These are phyloP conservation scores for Fusarium nelsonii DNA, from an alignment of 2,329 filamentous ascomycete species.

Conservation along the genomic window DNA sequence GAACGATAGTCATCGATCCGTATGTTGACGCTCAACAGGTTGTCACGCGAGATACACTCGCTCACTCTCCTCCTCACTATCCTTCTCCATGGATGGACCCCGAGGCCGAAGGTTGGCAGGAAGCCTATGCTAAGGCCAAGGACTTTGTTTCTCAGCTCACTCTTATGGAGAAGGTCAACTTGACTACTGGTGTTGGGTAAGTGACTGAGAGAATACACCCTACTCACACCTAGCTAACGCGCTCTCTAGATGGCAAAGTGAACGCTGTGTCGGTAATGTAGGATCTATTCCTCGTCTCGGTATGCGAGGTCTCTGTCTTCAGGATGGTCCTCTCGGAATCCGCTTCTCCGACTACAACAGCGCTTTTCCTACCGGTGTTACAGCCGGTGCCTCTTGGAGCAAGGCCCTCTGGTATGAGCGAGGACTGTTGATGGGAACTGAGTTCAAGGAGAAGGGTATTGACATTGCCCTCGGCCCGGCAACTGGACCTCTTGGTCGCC, in stretches of 20 bases:
- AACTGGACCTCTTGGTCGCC: slow-evolving; percentile 61
- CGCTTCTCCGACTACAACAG: slow-evolving; percentile 83
- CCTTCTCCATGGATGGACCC: slow-evolving; percentile 90
- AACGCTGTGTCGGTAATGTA: slow-evolving; percentile 81
- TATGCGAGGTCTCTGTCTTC: slow-evolving; percentile 81
- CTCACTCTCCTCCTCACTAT: slow-evolving; percentile 73
- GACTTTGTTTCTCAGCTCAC: slow-evolving; percentile 87
- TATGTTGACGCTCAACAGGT: slow-evolving; percentile 46
- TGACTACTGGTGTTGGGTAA: slow-evolving; percentile 90
- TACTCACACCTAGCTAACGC: not conserved
- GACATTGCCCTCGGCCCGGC: slow-evolving; percentile 74
- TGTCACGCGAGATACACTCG: slow-evolving; percentile 45
- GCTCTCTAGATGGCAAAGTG: slow-evolving; percentile 59
- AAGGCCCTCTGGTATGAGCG: slow-evolving; percentile 71
- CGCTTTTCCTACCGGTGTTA: slow-evolving; percentile 83
- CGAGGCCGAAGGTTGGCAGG: slow-evolving; percentile 76
- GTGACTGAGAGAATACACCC: slow-evolving; percentile 46
- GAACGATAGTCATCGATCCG: slow-evolving; percentile 17
- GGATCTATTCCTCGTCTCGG: slow-evolving; percentile 78
- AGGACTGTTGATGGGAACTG: slow-evolving; percentile 64
- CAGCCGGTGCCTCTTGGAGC: slow-evolving; percentile 86
- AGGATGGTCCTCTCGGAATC: slow-evolving; percentile 86
- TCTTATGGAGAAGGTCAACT: slow-evolving; percentile 89
- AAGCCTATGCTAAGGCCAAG: slow-evolving; percentile 80
- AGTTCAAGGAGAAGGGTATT: slow-evolving; percentile 81